These are phyloP conservation scores for Fraxinus latifolia DNA, from an alignment of 305 asterid genomes.

Conservation along the genomic window DNA sequence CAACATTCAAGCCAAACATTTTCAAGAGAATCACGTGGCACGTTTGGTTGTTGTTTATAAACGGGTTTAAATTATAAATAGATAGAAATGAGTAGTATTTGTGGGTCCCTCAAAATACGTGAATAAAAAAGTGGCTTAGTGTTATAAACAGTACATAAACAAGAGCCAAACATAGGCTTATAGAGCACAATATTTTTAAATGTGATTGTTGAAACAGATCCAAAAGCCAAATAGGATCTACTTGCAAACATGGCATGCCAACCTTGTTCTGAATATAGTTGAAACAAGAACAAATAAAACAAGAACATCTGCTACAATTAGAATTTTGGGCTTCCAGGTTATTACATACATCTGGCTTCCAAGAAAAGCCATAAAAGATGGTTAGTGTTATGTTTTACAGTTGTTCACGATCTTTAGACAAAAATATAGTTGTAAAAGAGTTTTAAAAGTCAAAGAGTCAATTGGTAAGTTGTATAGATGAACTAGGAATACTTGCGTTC, in stretches of 20 bases:
- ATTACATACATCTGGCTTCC: background rate
- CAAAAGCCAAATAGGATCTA: background rate
- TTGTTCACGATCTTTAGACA: background rate
- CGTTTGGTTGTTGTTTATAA: background rate
- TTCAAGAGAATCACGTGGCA: background rate
- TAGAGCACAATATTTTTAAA: background rate
- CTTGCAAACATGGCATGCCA: background rate
- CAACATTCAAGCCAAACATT: background rate
- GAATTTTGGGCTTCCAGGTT: background rate
- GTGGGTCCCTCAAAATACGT: background rate
- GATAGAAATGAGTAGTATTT: background rate
- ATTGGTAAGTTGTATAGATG: background rate
- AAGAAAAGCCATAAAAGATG: background rate
- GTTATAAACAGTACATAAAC: background rate
- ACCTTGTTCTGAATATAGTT: background rate
- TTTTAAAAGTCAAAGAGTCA: background rate
- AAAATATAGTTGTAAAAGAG: background rate
- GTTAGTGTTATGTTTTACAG: background rate
- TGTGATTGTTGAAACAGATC: background rate
- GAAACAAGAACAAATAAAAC: background rate
- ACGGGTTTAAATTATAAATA: background rate
- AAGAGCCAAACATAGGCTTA: background rate
- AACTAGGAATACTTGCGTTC: background rate
- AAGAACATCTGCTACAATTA: background rate
- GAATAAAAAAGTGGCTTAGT: background rate